A percentile compares a stretch with the other conserved stretches of the same genome.
Conservation (phyloP, 1,284 basidiomycete genomes). For the Hemileia vastatrix region DNA sequence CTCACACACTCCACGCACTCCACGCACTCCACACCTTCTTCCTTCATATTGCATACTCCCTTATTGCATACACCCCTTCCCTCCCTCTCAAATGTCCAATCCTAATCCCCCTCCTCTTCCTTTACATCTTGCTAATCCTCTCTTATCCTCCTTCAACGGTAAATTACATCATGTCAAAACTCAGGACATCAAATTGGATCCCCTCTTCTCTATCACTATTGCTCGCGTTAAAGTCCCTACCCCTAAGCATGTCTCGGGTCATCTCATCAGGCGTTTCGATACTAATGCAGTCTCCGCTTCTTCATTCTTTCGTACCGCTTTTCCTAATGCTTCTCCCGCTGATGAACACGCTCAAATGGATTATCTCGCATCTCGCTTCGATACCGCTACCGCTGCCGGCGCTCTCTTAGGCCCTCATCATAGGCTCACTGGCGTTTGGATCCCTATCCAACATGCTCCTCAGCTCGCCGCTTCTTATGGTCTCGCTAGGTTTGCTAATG, state of each 20-base stretch:
- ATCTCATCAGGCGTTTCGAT: constrained; percentile 82
- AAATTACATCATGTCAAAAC: constrained; percentile 4
- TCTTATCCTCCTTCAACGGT: constrained; percentile 8
- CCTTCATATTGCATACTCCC: too few species aligned
- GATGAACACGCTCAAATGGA: constrained; percentile 73
- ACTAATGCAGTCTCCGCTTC: constrained; percentile 89
- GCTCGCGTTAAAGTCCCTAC: constrained; percentile 90
- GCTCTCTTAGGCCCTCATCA: background rate
- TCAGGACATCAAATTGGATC: constrained; percentile 9
- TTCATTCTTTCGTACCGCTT: constrained; percentile 96
- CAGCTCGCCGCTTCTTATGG: constrained; percentile 11
- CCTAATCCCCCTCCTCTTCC: background rate
- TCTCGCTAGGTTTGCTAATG: constrained; percentile 1
- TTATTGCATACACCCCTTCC: too few species aligned
- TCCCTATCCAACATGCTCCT: constrained; percentile 4
- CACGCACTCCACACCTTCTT: too few species aligned
- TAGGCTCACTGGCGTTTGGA: constrained; percentile 14
- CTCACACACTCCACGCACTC: too few species aligned
- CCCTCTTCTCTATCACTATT: constrained; percentile 55
- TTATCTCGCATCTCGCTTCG: constrained; percentile 41
- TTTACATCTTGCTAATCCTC: background rate
- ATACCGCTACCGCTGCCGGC: constrained; percentile 9
- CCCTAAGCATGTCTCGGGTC: constrained; percentile 40
- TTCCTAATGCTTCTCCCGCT: constrained; percentile 68
- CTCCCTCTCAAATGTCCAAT: too few species aligned